Percentiles rank a stretch among this genome's conserved stretches.
Evolutionary conservation across 176 grass and related monocot species (phyloP).

Genomic region (Cenchrus americanus): DNA sequence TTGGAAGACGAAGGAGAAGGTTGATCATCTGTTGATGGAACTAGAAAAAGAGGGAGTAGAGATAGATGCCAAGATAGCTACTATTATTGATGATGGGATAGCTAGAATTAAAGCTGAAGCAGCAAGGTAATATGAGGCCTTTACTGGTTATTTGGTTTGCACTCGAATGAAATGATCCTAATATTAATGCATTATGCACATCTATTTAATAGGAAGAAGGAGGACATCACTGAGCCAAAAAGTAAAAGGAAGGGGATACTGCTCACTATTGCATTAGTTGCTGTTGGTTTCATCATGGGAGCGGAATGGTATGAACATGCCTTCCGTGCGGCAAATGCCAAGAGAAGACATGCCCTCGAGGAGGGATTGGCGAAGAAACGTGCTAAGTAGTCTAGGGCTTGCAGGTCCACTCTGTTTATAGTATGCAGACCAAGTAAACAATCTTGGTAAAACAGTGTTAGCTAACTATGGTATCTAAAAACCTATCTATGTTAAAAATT

Average conservation of each 20-base stretch:
- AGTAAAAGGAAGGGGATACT: too few relatives aligned
- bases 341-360: too few relatives aligned
- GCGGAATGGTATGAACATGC: neutral
- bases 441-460: too few relatives aligned
- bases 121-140: neutral
- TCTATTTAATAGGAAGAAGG: too few relatives aligned
- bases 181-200: neutral
- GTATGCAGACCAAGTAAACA: constrained; percentile 2
- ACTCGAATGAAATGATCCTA: neutral
- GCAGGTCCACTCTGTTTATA: constrained; percentile 5
- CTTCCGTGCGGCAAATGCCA: neutral
- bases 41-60: neutral
- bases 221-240: too few relatives aligned
- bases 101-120: neutral
- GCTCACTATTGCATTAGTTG: too few relatives aligned
- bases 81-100: constrained; percentile 9
- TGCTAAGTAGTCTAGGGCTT: constrained; percentile 18
- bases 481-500: too few relatives aligned
- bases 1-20: neutral
- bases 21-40: neutral
- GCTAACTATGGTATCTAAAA: too few relatives aligned
- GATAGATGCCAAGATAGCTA: constrained; percentile 16
- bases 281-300: neutral
- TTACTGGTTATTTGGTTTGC: neutral
- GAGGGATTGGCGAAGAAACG: neutral